Evolutionary conservation across 164 flowering plant genomes (phyloP).

Genomic region (Akebia trifoliata): DNA sequence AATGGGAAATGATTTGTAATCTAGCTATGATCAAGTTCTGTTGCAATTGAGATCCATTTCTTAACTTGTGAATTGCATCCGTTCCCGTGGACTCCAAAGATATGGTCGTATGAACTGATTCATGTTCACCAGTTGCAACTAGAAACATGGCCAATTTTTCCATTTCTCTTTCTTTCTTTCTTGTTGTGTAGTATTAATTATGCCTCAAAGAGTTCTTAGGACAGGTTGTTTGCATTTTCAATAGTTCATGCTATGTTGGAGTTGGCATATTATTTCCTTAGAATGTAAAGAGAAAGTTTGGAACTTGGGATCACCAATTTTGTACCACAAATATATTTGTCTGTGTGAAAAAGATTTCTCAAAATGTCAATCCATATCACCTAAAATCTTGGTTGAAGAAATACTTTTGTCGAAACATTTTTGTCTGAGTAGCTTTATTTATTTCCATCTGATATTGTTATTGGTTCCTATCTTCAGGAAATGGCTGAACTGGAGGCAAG

Average conservation of each 20-base stretch:
- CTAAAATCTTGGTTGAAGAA: neutral
- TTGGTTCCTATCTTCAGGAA: constrained; percentile 50
- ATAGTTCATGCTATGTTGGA: neutral
- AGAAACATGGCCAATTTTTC: neutral
- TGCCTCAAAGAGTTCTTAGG: neutral
- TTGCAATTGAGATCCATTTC: neutral
- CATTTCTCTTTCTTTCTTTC: neutral
- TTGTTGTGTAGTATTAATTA: no score
- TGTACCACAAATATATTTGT: no score
- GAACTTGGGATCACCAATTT: no score
- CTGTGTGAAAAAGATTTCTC: no score
- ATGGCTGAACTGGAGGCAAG: constrained; percentile 72
- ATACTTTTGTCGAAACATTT: neutral
- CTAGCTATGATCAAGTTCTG: no score
- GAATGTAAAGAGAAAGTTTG: no score
- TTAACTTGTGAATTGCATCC: neutral
- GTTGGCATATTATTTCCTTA: neutral
- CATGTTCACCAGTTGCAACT: neutral
- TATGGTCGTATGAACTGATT: neutral
- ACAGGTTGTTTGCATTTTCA: neutral
- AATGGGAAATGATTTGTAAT: no score
- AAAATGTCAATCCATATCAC: no score
- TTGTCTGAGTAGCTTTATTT: neutral
- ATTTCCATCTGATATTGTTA: constrained; percentile 1
- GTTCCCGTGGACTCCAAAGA: neutral